Evolutionary conservation across 495 filamentous ascomycete genomes (phyloP), one percentile per base, ranked within the genome.

Genomic region (Talaromyces ruber): DNA sequence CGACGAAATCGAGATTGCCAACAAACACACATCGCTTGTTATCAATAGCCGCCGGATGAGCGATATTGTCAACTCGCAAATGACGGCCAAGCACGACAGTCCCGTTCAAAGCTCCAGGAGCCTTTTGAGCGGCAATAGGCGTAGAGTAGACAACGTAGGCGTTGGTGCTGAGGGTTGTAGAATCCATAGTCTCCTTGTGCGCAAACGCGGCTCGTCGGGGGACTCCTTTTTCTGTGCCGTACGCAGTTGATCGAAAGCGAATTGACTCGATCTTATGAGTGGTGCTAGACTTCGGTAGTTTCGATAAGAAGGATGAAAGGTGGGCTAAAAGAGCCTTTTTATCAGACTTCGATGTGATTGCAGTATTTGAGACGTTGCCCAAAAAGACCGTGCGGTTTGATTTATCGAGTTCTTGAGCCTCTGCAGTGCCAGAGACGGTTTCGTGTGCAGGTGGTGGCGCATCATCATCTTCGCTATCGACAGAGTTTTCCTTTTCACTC

Each of bases 1-100:
- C 92, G 1, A 97, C 90, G 66, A 98, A 98, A 47, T 92, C 91
- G 9, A 99, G 84, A 70, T 98, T 98, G 9, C 95, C 95, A 12
- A 99, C 90, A 68, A 98, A 99, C 4, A 99, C 88, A 74, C 95
- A 99, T 58, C 92, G 86, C 54, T 88, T 84, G 68, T 96, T 82
- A 67, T 96, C 93, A 25, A 86, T 83, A 26, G 86, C 81, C 2
- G 88, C 80, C 0, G 95, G 95, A 74, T 97, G 93, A 0, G 94
- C 90, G 47, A 98, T 84, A 50, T 82, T 87, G 73, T 99, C 94
- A 18, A 92, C 95, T 7, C 92, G 83, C 63, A 99, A 74, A 74
- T 99, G 95, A 11, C 95, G 87, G 66, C 91, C 89, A 32, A 98
- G 82, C 6, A 98, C 81, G 1, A 91, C 76, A 1, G 85, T 87